These are phyloP conservation scores for Microdochium paspali DNA, from an alignment of 2,329 filamentous ascomycete genomes.

Conservation along the genomic window DNA sequence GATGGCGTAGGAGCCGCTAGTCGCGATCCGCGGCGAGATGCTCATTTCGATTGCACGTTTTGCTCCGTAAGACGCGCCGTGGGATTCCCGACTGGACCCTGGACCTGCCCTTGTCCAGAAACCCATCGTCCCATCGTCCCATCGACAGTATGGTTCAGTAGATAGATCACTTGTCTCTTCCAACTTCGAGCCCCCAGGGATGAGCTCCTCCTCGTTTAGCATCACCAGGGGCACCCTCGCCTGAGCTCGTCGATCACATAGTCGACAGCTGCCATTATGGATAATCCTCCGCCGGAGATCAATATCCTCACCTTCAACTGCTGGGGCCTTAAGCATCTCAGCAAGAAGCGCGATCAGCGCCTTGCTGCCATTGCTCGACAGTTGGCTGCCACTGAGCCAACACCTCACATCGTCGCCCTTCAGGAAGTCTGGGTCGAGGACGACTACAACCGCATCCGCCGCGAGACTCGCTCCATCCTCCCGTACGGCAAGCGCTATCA, in stretches of 20 bases:
- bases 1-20: neutral
- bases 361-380: constrained; percentile 76
- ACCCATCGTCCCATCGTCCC: no score
- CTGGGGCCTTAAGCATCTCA: constrained; percentile 89
- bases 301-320: constrained; percentile 87
- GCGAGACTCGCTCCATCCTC: constrained; percentile 61
- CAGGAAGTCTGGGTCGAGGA: constrained; percentile 91
- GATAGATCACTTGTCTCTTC: no score
- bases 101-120: neutral
- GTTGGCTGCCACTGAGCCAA: constrained; percentile 56
- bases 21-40: neutral
- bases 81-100: neutral
- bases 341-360: constrained; percentile 67
- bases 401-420: constrained; percentile 79
- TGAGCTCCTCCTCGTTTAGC: no score
- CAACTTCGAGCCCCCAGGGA: no score
- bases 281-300: constrained; percentile 46
- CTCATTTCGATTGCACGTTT: constrained; percentile 1
- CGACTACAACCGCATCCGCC: constrained; percentile 72
- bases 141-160: no score
- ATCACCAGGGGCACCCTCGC: no score
- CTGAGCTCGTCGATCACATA: no score
- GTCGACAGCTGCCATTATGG: constrained; percentile 9
- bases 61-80: neutral
- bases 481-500: constrained; percentile 92